Percentiles rank a stretch among this genome's conserved stretches.
phyloP scores from a whole-genome alignment of 768 basidiomycete genomes.

The Rhizopogon vinicolor region DNA sequence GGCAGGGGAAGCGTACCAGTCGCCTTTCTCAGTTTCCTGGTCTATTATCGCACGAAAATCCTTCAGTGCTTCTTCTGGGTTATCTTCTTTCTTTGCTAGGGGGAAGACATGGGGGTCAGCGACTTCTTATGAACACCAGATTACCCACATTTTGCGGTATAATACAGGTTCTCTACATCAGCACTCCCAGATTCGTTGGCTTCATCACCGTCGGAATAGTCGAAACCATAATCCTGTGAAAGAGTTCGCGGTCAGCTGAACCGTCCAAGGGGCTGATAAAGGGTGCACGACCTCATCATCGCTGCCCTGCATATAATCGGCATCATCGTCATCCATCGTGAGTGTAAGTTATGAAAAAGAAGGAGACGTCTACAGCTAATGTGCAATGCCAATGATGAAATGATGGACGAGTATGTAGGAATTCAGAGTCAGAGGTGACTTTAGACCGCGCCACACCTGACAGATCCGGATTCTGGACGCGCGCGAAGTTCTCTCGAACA shows the following conservation, averaged over 20 bases:
- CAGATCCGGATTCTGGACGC: too few species aligned
- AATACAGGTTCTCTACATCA: conserved; percentile 98
- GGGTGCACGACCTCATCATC: conserved; percentile 67
- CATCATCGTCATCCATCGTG: conserved; percentile 88
- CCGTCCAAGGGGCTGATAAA: neutral
- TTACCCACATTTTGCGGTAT: conserved; percentile 87
- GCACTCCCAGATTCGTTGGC: conserved; percentile 75
- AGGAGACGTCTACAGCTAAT: neutral
- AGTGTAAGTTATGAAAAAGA: neutral
- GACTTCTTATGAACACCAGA: neutral
- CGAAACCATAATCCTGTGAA: conserved; percentile 86
- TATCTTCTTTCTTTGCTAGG: conserved; percentile 89
- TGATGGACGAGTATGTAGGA: neutral
- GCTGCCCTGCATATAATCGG: conserved; percentile 89
- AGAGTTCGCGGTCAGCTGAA: neutral
- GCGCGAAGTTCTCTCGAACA: neutral
- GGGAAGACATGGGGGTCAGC: neutral
- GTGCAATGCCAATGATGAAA: too few species aligned
- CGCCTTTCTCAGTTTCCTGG: conserved; percentile 87
- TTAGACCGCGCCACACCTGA: neutral
- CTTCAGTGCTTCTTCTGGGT: conserved; percentile 85
- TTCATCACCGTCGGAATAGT: conserved; percentile 90
- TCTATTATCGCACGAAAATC: conserved; percentile 88
- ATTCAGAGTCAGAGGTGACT: neutral
- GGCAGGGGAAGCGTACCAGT: conserved; percentile 58